Evolutionary conservation across 2,329 filamentous ascomycete genomes (phyloP).

Genomic region (Paecilomyces niveus): DNA sequence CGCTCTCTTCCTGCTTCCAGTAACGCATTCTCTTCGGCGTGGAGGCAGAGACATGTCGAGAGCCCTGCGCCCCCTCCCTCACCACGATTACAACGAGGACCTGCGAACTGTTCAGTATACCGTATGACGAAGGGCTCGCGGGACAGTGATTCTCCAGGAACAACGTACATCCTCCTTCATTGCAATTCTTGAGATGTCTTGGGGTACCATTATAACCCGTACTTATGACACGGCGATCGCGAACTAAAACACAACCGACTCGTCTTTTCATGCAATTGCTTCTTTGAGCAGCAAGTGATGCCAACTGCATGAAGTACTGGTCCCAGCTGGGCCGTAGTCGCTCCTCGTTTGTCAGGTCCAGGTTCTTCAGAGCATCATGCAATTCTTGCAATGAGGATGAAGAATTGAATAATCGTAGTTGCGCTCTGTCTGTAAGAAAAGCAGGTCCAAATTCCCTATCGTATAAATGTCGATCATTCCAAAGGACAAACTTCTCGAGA

Average conservation of each 20-base stretch:
- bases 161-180: conserved; percentile 71
- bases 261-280: conserved; percentile 98
- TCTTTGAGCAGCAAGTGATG: conserved; percentile 78
- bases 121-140: neutral
- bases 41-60: conserved; percentile 88
- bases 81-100: conserved; percentile 70
- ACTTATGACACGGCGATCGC: conserved; percentile 77
- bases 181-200: conserved; percentile 79
- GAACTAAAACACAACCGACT: conserved; percentile 88
- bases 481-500: conserved; percentile 54
- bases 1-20: conserved; percentile 89
- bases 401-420: conserved; percentile 81
- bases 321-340: conserved; percentile 90
- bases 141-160: neutral
- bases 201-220: conserved; percentile 99
- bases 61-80: conserved; percentile 64
- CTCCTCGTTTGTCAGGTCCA: conserved; percentile 70
- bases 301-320: conserved; percentile 96
- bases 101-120: conserved; percentile 21
- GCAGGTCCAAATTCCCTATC: conserved; percentile 56
- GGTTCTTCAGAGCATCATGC: conserved; percentile 61
- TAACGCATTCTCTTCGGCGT: conserved; percentile 95
- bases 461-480: conserved; percentile 71
- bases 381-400: conserved; percentile 65
- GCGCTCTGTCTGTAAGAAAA: conserved; percentile 70